Conservation (phyloP, 1,284 basidiomycete genomes). For the Butyriboletus appendiculatus region DNA sequence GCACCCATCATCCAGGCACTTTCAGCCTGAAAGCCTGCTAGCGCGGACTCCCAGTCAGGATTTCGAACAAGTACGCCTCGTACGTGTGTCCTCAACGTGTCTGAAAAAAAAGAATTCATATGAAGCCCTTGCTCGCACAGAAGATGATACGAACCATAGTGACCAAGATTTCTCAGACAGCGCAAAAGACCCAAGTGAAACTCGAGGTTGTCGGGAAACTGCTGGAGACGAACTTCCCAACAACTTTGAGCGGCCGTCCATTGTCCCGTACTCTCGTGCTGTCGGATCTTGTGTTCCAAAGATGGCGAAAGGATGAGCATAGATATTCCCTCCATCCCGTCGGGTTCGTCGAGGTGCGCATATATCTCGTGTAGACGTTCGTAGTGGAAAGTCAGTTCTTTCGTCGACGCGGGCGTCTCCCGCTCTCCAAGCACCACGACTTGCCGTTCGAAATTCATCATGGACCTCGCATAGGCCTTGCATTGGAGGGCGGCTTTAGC, state of each 20-base stretch:
- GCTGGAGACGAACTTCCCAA: constrained; percentile 97
- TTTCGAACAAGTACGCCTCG: constrained; percentile 86
- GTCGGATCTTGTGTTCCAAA: constrained; percentile 95
- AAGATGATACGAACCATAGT: constrained; percentile 75
- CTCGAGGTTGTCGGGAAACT: constrained; percentile 85
- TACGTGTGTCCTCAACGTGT: constrained; percentile 95
- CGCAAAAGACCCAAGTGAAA: constrained; percentile 90
- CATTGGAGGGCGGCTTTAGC: constrained; percentile 94
- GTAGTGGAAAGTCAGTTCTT: constrained; percentile 77
- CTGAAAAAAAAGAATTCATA: constrained; percentile 44
- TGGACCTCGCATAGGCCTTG: constrained; percentile 90
- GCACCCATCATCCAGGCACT: constrained; percentile 96
- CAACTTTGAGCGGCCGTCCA: constrained; percentile 99
- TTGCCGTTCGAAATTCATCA: constrained; percentile 94
- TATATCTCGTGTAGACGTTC: constrained; percentile 97
- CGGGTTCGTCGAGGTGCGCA: constrained; percentile 94
- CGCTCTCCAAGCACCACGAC: constrained; percentile 57
- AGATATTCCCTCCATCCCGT: constrained; percentile 99
- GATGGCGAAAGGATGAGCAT: constrained; percentile 88
- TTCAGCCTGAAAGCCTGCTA: constrained; percentile 90
- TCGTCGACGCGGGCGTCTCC: constrained; percentile 38
- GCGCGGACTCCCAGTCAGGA: constrained; percentile 79
- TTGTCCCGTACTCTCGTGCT: constrained; percentile 95
- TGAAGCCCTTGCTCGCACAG: background rate
- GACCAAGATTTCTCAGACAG: constrained; percentile 93